A percentile compares a stretch with the other conserved stretches of the same genome.
Conservation (phyloP, 768 basidiomycete species). For the Gloeostereum incarnatum region DNA sequence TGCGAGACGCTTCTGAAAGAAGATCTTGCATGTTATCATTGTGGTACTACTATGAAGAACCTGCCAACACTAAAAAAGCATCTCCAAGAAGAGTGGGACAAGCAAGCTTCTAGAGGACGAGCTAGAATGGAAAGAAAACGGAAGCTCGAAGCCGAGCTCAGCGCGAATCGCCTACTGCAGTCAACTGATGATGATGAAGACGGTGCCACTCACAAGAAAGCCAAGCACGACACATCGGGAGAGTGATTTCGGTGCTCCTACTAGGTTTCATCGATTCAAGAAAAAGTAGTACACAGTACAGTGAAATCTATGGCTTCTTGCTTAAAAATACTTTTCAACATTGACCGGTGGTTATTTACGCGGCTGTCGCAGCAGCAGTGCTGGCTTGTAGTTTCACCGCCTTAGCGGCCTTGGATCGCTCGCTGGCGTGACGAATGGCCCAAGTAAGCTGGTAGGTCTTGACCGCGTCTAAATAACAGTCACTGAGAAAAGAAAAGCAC, state of each 20-base stretch:
- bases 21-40: constrained; percentile 61
- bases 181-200: neutral
- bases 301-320: neutral
- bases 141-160: constrained; percentile 21
- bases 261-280: no score
- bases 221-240: constrained; percentile 1
- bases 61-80: constrained; percentile 72
- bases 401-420: constrained; percentile 47
- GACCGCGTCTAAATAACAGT: constrained; percentile 53
- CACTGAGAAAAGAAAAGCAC: constrained; percentile 4
- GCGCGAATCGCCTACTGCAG: neutral
- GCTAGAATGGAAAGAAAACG: constrained; percentile 29
- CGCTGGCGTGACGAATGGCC: constrained; percentile 81
- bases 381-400: constrained; percentile 16
- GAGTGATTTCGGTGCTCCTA: no score
- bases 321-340: no score
- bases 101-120: constrained; percentile 30
- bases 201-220: constrained; percentile 1
- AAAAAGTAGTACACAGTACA: neutral
- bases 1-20: constrained; percentile 67
- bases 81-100: constrained; percentile 66
- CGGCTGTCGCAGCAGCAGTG: constrained; percentile 2
- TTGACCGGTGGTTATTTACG: no score
- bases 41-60: constrained; percentile 51
- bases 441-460: constrained; percentile 88